A percentile compares a stretch with the other conserved stretches of the same genome.
These are phyloP conservation scores for Babesia ovis DNA, from an alignment of 169 alveolate species.

Conservation along the genomic window DNA sequence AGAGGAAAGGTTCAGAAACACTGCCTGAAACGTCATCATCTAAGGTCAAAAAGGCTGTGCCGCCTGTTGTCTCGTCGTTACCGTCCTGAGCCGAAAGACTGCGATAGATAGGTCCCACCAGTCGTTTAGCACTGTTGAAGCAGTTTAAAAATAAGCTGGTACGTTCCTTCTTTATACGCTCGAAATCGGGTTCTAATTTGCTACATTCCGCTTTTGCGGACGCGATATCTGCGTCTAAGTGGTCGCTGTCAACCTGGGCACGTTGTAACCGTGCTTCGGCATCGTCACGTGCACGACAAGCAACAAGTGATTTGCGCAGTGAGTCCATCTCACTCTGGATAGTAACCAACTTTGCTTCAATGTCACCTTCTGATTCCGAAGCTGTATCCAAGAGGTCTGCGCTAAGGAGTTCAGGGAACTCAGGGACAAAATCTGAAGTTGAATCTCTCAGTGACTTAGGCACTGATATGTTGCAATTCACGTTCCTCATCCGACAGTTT, in stretches of 20 bases:
- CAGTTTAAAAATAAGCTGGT: slow-evolving; percentile 72
- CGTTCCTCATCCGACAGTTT: slow-evolving; percentile 43
- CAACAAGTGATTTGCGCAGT: slow-evolving; percentile 46
- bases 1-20: slow-evolving; percentile 72
- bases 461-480: slow-evolving; percentile 19
- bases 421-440: slow-evolving; percentile 13
- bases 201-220: slow-evolving; percentile 59
- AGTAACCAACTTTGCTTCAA: neutral
- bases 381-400: slow-evolving; percentile 2
- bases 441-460: slow-evolving; percentile 1
- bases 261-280: slow-evolving; percentile 54
- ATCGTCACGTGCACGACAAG: slow-evolving; percentile 57
- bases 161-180: slow-evolving; percentile 68
- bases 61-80: slow-evolving; percentile 68
- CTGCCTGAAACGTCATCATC: slow-evolving; percentile 67
- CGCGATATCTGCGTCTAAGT: slow-evolving; percentile 65
- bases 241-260: slow-evolving; percentile 57
- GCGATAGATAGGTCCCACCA: slow-evolving; percentile 71
- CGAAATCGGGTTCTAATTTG: slow-evolving; percentile 69
- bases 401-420: slow-evolving; percentile 16
- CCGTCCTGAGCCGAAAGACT: slow-evolving; percentile 59
- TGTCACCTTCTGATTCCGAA: neutral
- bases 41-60: slow-evolving; percentile 73
- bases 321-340: slow-evolving; percentile 22
- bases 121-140: slow-evolving; percentile 69